Base-by-base conservation (phyloP, 768 basidiomycete genomes). In the Collybia nuda region DNA sequence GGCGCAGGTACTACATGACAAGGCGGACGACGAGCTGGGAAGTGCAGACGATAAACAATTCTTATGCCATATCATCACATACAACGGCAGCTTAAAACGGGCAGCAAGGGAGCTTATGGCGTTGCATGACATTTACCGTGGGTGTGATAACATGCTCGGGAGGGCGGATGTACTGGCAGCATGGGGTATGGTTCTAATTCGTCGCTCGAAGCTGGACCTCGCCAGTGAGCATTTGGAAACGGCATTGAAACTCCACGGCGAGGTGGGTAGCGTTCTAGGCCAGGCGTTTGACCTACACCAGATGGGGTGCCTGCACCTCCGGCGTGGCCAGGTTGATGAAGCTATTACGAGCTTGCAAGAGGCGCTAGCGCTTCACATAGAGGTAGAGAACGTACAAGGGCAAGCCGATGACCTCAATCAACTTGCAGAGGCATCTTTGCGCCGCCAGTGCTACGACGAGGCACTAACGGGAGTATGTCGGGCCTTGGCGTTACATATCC, bases 281-380 rank as follows among this genome's bases (percentile, higher is more conserved):
- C 55, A 56, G 39, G 64, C 61, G 6, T 52, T 55, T 12, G 56
- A 57, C 28, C 52, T 57, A 8, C 53, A 62, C 36, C 48, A 60
- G 9, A 29, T 52, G 22, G 64, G 56, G 15, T 48, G 53, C 9
- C 24, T 41, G 12, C 17, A 55, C 18, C 44, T 65, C 6, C 56
- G 52, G 5, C 35, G 14, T 17, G 47, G 35, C 11, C 11, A 41
- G 1, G 48, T 51, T 28, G 54, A 57, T 4, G 9, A 38, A 0
- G 62, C 65, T 6, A 40, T 54, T 24, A 40, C 43, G 19, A 48
- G 35, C 3, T 54, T 64, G 15, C n/a, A 41, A 11, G 17, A 24
- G 18, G 53, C 59, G 0, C 47, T 60, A 18, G 21, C 19, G 23
- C 40, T 60, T 15, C 56, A 60, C 23, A 40, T 37, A 7, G 22